Conservation (phyloP, 2,329 filamentous ascomycete species). For the Parafenestella ontariensis region DNA sequence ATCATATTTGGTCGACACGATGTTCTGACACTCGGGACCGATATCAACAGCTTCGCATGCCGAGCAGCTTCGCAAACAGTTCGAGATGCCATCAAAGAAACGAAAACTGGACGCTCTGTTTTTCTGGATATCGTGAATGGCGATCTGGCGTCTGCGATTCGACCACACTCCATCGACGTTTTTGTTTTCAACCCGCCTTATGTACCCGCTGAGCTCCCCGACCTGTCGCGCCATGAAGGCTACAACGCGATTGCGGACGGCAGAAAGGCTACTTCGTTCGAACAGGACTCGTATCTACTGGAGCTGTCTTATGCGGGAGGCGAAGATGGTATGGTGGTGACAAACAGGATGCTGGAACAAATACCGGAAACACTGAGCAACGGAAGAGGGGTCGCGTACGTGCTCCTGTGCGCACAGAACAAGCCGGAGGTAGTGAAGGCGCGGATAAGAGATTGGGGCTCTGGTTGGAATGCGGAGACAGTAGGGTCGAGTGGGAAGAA, state of each 20-base stretch:
- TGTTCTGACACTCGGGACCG: slow-evolving; percentile 76
- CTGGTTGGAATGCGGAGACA: slow-evolving; percentile 74
- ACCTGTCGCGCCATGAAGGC: slow-evolving; percentile 50
- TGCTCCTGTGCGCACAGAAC: slow-evolving; percentile 91
- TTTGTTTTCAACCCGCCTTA: slow-evolving; percentile 98
- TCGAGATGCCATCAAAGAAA: slow-evolving; percentile 53
- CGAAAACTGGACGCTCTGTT: slow-evolving; percentile 32
- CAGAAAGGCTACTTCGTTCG: slow-evolving; percentile 60
- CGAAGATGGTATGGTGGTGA: slow-evolving; percentile 90
- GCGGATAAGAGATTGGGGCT: slow-evolving; percentile 64
- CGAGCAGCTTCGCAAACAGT: slow-evolving; percentile 76
- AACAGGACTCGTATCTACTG: slow-evolving; percentile 82
- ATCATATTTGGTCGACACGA: slow-evolving; percentile 74
- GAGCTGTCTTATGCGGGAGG: slow-evolving; percentile 90
- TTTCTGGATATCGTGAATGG: slow-evolving; percentile 73
- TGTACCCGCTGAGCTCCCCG: slow-evolving; percentile 83
- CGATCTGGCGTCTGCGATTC: slow-evolving; percentile 72
- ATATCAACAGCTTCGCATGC: slow-evolving; percentile 87
- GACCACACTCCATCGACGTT: slow-evolving; percentile 71
- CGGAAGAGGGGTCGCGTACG: slow-evolving; percentile 78
- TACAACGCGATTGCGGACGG: slow-evolving; percentile 38
- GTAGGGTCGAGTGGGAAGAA: slow-evolving; percentile 84
- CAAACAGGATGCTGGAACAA: slow-evolving; percentile 75
- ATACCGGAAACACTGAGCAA: slow-evolving; percentile 70
- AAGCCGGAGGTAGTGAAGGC: slow-evolving; percentile 76